Percentiles rank a stretch among this genome's conserved stretches.
Conservation (phyloP, 352 stramenopile genomes). For the Globisporangium heterothallicum region DNA sequence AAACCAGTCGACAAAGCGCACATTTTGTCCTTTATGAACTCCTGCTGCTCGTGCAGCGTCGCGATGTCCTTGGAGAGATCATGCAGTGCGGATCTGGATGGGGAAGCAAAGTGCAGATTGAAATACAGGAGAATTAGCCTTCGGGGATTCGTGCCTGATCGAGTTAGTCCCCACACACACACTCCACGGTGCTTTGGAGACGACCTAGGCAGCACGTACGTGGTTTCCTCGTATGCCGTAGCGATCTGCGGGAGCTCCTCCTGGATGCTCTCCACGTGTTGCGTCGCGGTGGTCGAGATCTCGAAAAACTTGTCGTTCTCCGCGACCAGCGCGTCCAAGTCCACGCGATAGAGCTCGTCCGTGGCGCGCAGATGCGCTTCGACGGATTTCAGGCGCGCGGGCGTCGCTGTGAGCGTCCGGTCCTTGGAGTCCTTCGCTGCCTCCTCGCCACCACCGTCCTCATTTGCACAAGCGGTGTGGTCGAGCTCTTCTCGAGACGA, state of each 20-base stretch:
- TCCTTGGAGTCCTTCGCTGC: too few relatives aligned
- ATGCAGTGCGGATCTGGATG: constrained; percentile 23
- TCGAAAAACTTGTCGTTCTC: constrained; percentile 61
- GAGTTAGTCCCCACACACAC: too few relatives aligned
- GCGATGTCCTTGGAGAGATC: constrained; percentile 40
- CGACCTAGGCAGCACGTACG: constrained; percentile 30
- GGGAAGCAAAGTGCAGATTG: not conserved
- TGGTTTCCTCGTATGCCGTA: constrained; percentile 28
- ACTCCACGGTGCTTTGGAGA: too few relatives aligned
- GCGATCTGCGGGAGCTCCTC: constrained; percentile 35
- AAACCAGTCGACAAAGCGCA: constrained; percentile 6
- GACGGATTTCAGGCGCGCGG: constrained; percentile 33
- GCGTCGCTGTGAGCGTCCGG: constrained; percentile 19
- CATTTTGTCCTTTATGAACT: constrained; percentile 30
- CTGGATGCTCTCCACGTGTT: constrained; percentile 53
- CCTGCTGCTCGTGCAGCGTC: constrained; percentile 38
- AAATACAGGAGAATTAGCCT: too few relatives aligned
- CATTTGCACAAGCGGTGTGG: not conserved
- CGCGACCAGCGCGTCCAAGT: constrained; percentile 34
- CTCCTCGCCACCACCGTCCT: not conserved
- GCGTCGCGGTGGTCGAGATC: constrained; percentile 38
- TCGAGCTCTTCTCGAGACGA: not conserved
- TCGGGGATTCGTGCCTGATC: too few relatives aligned
- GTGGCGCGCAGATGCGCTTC: constrained; percentile 37
- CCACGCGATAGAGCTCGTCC: constrained; percentile 42